These are phyloP conservation scores for Saccharata proteae DNA, from an alignment of 2,329 filamentous ascomycete species.

Conservation along the genomic window DNA sequence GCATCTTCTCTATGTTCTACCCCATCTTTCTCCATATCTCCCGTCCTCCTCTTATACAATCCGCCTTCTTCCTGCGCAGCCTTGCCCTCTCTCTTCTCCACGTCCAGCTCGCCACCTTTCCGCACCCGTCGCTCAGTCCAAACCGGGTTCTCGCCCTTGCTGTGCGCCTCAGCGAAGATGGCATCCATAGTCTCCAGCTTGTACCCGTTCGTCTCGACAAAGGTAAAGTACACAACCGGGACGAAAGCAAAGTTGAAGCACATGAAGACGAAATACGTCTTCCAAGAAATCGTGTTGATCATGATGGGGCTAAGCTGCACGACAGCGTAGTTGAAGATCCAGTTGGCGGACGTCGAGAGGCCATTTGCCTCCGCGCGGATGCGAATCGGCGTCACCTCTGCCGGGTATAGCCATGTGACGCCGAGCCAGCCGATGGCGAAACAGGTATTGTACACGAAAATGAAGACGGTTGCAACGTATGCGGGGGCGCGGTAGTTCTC, in stretches of 20 bases:
- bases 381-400: slow-evolving; percentile 30
- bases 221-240: slow-evolving; percentile 15
- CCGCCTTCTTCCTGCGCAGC: no score
- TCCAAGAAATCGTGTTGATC: slow-evolving; percentile 8
- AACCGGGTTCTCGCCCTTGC: slow-evolving; percentile 17
- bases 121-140: slow-evolving; percentile 14
- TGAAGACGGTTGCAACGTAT: slow-evolving; percentile 34
- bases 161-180: slow-evolving; percentile 33
- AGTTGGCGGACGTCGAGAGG: slow-evolving; percentile 25
- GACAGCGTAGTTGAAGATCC: slow-evolving; percentile 29
- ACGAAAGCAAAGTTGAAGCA: slow-evolving; percentile 8
- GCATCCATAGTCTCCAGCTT: slow-evolving; percentile 55
- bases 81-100: no score
- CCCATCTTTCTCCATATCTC: no score
- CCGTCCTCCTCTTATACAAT: no score
- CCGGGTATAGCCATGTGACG: slow-evolving; percentile 38
- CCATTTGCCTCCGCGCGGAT: slow-evolving; percentile 26
- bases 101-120: slow-evolving; percentile 13
- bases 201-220: slow-evolving; percentile 11
- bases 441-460: slow-evolving; percentile 44
- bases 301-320: slow-evolving; percentile 27
- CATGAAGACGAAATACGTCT: slow-evolving; percentile 9
- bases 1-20: no score
- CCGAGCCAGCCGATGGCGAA: slow-evolving; percentile 40
- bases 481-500: slow-evolving; percentile 11